Base-by-base conservation (phyloP, 441 rosid species). In the Gossypium trilobum region DNA sequence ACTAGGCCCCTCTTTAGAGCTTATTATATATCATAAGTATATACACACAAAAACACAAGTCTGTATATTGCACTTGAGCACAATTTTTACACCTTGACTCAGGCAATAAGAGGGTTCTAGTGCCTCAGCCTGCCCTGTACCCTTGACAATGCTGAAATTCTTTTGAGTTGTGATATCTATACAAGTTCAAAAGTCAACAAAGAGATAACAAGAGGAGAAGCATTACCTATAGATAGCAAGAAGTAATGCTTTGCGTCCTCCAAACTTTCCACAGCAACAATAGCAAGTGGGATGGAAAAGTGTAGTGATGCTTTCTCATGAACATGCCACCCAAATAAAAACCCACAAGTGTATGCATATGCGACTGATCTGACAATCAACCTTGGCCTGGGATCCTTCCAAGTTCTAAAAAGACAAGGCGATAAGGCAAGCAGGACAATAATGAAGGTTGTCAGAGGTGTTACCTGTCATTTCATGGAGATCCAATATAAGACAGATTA, bases 261-360 rank as follows among this genome's bases (percentile, higher is more conserved):
- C 52, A 82, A 73, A 79, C 89, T 92, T 59, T 89, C 84, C 11
- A 81, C 89, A 10, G 97, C 95, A 71, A 86, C 82, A 62, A 89
- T 71, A 50, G 94, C 91, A 19, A 94, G 86, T 14, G 95, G 97
- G 69, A 94, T 84, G 11, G 87, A 82, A 80, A 91, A 90, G 76
- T 94, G 97, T 64, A 94, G 94, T 4, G 97, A 88, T 46, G 97
- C 98, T 80, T 94, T 94, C 79, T 94, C 98, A 61, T 94, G 98
- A 39, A 94, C 97, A 80, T 94, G 98, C 98, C 98, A 94, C 74
- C 98, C 98, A 69, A 90, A 90, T 16, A 94, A 72, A 79, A 90
- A 94, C 8, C 97, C 97, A 4, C 98, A 90, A 0, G 90, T 89
- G 73, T 91, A 91, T 51, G 97, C 90, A 83, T 91, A 91, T 46